Evolutionary conservation across 306 rosid genomes (phyloP).

Genomic region (Carpinus fangiana): DNA sequence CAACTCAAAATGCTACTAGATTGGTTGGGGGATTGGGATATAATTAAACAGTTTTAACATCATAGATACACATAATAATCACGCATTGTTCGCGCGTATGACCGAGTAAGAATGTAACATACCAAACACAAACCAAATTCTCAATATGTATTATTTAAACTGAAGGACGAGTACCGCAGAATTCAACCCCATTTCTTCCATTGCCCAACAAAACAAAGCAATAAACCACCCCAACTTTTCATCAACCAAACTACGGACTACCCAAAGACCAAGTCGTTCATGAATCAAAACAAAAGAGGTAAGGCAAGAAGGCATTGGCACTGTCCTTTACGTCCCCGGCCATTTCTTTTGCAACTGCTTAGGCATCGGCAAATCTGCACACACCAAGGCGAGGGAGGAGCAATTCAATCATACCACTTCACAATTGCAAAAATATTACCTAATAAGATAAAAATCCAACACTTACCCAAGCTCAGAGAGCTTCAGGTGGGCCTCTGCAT

Average conservation of each 20-base stretch:
- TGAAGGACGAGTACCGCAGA: neutral
- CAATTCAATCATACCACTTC: neutral
- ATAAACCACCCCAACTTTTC: neutral
- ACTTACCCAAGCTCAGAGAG: slow-evolving; percentile 96
- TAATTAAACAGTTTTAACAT: too few species aligned
- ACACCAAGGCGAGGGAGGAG: neutral
- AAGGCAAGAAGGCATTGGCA: slow-evolving; percentile 19
- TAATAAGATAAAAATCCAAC: neutral
- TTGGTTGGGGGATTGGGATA: too few species aligned
- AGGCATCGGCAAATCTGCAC: slow-evolving; percentile 62
- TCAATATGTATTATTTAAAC: slow-evolving; percentile 20
- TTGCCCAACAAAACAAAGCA: slow-evolving; percentile 20
- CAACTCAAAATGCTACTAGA: too few species aligned
- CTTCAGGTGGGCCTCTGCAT: slow-evolving; percentile 66
- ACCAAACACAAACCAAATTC: neutral
- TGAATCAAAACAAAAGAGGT: neutral
- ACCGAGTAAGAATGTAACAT: too few species aligned
- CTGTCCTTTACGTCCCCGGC: slow-evolving; percentile 1
- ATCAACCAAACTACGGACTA: neutral
- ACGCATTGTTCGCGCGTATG: too few species aligned
- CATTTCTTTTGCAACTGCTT: slow-evolving; percentile 19
- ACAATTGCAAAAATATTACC: too few species aligned
- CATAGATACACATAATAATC: too few species aligned
- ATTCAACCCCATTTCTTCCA: neutral
- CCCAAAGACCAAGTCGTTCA: slow-evolving; percentile 10